Evolutionary conservation across 768 basidiomycete species (phyloP).

Genomic region (Astraeus odoratus): DNA sequence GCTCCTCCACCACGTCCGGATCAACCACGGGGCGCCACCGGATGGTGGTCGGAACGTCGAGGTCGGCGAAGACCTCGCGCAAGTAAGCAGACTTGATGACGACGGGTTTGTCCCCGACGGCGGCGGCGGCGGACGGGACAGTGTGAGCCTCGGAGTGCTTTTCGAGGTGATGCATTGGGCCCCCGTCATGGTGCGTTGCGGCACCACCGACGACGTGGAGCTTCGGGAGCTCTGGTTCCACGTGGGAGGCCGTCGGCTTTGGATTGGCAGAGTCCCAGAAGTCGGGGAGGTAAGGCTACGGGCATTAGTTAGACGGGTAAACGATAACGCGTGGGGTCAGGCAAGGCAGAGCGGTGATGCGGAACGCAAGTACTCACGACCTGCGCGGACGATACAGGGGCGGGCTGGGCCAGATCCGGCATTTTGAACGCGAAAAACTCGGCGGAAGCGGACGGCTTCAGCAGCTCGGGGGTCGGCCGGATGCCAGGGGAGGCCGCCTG

Average conservation of each 20-base stretch:
- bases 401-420: conserved; percentile 46
- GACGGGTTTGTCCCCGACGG: conserved; percentile 9
- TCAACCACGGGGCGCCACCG: conserved; percentile 17
- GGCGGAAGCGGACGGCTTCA: conserved; percentile 13
- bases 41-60: conserved; percentile 30
- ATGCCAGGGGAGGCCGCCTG: conserved; percentile 36
- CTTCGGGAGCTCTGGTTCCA: conserved; percentile 33
- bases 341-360: conserved; percentile 4
- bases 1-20: conserved; percentile 14
- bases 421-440: conserved; percentile 44
- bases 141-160: conserved; percentile 9
- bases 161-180: conserved; percentile 38
- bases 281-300: conserved; percentile 54
- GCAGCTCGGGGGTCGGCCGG: conserved; percentile 29
- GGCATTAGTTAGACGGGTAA: conserved; percentile 3
- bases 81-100: conserved; percentile 9
- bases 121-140: neutral
- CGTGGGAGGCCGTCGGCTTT: conserved; percentile 21
- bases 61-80: conserved; percentile 31
- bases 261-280: conserved; percentile 47
- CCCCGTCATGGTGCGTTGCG: conserved; percentile 40
- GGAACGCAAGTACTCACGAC: conserved; percentile 39
- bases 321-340: conserved; percentile 6
- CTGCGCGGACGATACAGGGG: conserved; percentile 40
- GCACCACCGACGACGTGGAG: conserved; percentile 44